Evolutionary conservation across 169 alveolate species (phyloP), one percentile per base, ranked within the genome.

Genomic region (Eimeria acervulina): DNA sequence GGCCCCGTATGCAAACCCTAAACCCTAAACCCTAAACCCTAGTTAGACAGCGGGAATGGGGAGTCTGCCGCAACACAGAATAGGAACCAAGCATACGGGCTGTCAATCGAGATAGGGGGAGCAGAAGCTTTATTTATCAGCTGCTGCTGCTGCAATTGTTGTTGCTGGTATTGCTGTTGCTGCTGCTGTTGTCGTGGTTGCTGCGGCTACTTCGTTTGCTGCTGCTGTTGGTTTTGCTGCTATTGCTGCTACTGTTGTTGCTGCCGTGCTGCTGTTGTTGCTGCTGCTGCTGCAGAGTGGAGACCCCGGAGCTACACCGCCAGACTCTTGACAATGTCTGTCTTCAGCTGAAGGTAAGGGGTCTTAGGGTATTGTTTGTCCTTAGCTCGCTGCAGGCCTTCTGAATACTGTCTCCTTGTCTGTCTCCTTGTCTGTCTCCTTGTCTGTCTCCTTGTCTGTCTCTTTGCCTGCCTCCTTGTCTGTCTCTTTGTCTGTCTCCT

Each of bases 261-360:
- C n/a, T 38, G 44, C 55, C 38, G 31, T 28, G 51, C 36, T 42
- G 66, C 2, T 78, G 59, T 47, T 84, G 70, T 21, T 87, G 63
- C 42, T 31, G 81, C 44, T 87, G 81, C 81, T 61, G 81, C 59
- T 87, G 85, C 72, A 84, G 93, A 78, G 33, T 23, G 38, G 96
- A 94, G 72, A 84, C 78, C 10, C 96, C 96, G 13, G 96, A 94
- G 90, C 63, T 94, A 23, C 96, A 84, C 4, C 94, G 94, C 38
- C 95, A 63, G 84, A 80, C 95, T 15, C 90, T 94, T 31, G 95
- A 94, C 55, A 94, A 94, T 59, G 93, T 83, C 36, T 94, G 96
- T 36, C 72, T 94, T 8, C 94, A 83, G 63, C 96, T 94, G 63
- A 94, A 94, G 94, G 96, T 94, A 51, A 59, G 89, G 38, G 36